A percentile compares a stretch with the other conserved stretches of the same genome.
phyloP scores from a whole-genome alignment of 2,329 filamentous ascomycete species.

The Ophiostoma populinum region DNA sequence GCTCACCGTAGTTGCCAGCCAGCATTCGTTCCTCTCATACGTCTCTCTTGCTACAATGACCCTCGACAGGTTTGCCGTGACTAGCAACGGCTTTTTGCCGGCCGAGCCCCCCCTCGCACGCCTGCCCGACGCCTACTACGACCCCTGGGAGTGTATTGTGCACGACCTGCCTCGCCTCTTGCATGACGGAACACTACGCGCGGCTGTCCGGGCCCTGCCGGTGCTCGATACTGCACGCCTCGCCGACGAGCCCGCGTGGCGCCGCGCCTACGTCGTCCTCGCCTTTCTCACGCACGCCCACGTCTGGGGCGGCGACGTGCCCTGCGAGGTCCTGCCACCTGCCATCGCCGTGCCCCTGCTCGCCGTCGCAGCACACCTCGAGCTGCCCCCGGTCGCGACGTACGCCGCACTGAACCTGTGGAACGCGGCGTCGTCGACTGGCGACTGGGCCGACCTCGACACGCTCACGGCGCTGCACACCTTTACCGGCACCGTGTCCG shows the following conservation, averaged over 20 bases:
- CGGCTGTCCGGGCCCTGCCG: constrained; percentile 47
- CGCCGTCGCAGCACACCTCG: constrained; percentile 51
- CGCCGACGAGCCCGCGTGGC: constrained; percentile 53
- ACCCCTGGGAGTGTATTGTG: constrained; percentile 59
- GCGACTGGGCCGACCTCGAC: constrained; percentile 39
- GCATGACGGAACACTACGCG: constrained; percentile 43
- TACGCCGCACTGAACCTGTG: constrained; percentile 77
- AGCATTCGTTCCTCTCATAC: too few species aligned
- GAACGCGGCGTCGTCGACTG: constrained; percentile 47
- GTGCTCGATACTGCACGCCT: constrained; percentile 51
- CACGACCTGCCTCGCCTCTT: constrained; percentile 51
- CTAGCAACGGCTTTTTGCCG: constrained; percentile 57
- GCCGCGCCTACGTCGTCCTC: constrained; percentile 62
- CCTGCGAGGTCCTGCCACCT: constrained; percentile 62
- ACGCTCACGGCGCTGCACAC: constrained; percentile 58
- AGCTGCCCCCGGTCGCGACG: constrained; percentile 76
- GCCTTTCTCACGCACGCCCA: constrained; percentile 71
- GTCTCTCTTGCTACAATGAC: too few species aligned
- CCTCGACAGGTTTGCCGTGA: constrained; percentile 3
- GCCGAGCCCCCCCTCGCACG: constrained; percentile 45
- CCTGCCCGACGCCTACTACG: constrained; percentile 57
- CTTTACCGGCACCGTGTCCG: constrained; percentile 75
- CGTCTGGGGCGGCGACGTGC: constrained; percentile 69
- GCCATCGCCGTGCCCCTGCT: constrained; percentile 64
- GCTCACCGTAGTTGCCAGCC: not conserved